Percentiles rank a stretch among this genome's conserved stretches.
These are phyloP conservation scores for Solanum hybrid DNA, from an alignment of 305 asterid species.

Conservation along the genomic window DNA sequence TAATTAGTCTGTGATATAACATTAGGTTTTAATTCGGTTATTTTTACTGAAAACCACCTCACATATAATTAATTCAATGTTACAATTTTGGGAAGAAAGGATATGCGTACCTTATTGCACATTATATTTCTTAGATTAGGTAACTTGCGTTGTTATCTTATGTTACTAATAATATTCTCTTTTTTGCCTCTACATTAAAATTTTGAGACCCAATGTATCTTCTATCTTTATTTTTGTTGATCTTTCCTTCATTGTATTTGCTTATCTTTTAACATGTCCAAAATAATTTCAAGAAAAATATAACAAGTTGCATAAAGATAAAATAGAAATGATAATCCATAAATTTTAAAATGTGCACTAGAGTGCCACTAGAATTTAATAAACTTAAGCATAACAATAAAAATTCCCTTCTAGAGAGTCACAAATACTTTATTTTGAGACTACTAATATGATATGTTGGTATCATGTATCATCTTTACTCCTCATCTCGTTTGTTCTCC, in stretches of 20 bases:
- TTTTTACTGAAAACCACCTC: too few relatives aligned
- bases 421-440: background rate
- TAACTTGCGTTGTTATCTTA: too few relatives aligned
- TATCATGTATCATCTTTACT: background rate
- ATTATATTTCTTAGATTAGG: too few relatives aligned
- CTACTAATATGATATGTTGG: background rate
- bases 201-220: background rate
- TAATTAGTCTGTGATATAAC: too few relatives aligned
- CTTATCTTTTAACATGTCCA: rapidly evolving
- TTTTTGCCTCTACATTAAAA: background rate
- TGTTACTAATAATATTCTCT: too few relatives aligned
- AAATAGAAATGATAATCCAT: background rate
- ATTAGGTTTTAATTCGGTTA: too few relatives aligned
- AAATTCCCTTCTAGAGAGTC: background rate
- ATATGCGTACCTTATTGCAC: too few relatives aligned
- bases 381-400: background rate
- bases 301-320: background rate
- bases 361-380: background rate
- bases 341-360: background rate
- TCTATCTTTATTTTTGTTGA: background rate
- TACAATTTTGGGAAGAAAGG: too few relatives aligned
- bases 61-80: too few relatives aligned
- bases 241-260: background rate
- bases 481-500: background rate
- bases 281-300: background rate